A percentile compares a stretch with the other conserved stretches of the same genome.
Evolutionary conservation across 2,329 filamentous ascomycete genomes (phyloP).

Genomic region (Scedosporium dehoogii): DNA sequence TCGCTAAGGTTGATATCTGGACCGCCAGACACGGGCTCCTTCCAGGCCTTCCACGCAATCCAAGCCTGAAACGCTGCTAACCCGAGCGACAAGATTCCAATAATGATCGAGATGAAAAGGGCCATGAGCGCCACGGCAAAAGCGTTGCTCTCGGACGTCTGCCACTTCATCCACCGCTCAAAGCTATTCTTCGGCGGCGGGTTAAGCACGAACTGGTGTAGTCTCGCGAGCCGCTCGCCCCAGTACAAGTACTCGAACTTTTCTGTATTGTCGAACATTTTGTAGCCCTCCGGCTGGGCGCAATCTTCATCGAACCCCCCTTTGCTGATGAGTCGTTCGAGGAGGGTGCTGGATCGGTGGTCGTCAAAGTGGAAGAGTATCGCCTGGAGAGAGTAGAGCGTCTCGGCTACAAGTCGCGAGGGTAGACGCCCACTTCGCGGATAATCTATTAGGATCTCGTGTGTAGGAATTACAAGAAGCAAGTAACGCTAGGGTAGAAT

Average conservation of each 20-base stretch:
- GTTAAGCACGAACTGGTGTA: constrained; percentile 5
- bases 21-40: background rate
- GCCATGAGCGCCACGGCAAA: constrained; percentile 9
- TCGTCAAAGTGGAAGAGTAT: too few relatives aligned
- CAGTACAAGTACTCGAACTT: constrained; percentile 5
- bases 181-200: constrained; percentile 7
- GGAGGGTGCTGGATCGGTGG: background rate
- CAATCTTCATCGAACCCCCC: constrained; percentile 3
- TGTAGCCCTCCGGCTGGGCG: constrained; percentile 1
- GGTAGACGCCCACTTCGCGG: too few relatives aligned
- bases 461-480: too few relatives aligned
- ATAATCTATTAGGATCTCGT: too few relatives aligned
- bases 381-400: too few relatives aligned
- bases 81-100: constrained; percentile 5
- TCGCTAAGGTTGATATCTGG: too few relatives aligned
- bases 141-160: constrained; percentile 10
- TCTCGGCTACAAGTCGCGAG: too few relatives aligned
- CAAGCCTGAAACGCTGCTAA: constrained; percentile 8
- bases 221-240: constrained; percentile 7
- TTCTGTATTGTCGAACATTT: background rate
- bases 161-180: constrained; percentile 9
- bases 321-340: background rate
- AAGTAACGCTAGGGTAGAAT: too few relatives aligned
- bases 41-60: constrained; percentile 10
- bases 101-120: constrained; percentile 7